A percentile compares a stretch with the other conserved stretches of the same genome.
phyloP scores from a whole-genome alignment of 495 filamentous ascomycete species.

The Aspergillus panamensis region DNA sequence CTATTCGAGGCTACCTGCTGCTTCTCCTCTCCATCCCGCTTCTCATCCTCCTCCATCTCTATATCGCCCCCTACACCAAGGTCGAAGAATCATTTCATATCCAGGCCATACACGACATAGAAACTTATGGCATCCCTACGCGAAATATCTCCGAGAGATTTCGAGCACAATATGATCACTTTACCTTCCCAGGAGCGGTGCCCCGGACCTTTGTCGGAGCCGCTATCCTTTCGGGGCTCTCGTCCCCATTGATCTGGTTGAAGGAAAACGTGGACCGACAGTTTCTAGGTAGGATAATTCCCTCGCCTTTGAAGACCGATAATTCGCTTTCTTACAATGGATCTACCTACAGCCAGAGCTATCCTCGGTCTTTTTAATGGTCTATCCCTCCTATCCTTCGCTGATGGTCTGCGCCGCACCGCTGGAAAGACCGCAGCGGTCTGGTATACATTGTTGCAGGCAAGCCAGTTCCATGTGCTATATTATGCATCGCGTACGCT shows the following conservation, averaged over 20 bases:
- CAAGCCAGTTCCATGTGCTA: conserved; percentile 86
- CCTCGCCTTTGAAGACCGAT: background rate
- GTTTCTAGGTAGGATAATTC: conserved; percentile 43
- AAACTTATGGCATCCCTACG: conserved; percentile 71
- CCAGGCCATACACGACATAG: conserved; percentile 88
- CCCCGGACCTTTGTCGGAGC: conserved; percentile 87
- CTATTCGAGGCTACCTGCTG: conserved; percentile 23
- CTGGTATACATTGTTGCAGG: conserved; percentile 82
- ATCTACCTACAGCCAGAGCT: conserved; percentile 55
- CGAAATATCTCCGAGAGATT: conserved; percentile 45
- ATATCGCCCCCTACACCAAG: conserved; percentile 87
- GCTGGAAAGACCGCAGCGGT: conserved; percentile 68
- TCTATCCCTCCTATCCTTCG: conserved; percentile 59
- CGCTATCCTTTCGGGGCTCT: conserved; percentile 62
- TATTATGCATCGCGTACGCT: conserved; percentile 92
- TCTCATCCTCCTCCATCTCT: conserved; percentile 71
- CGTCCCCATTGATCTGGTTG: conserved; percentile 57
- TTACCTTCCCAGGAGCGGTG: conserved; percentile 85
- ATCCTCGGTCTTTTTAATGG: conserved; percentile 80
- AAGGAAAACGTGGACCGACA: conserved; percentile 46
- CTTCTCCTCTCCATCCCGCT: conserved; percentile 57
- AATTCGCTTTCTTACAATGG: background rate
- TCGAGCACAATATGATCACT: conserved; percentile 73
- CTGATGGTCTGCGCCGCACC: conserved; percentile 56
- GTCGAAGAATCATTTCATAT: conserved; percentile 99